Base-by-base conservation (phyloP, 1,139 yeast genomes). In the Candida neerlandica region DNA sequence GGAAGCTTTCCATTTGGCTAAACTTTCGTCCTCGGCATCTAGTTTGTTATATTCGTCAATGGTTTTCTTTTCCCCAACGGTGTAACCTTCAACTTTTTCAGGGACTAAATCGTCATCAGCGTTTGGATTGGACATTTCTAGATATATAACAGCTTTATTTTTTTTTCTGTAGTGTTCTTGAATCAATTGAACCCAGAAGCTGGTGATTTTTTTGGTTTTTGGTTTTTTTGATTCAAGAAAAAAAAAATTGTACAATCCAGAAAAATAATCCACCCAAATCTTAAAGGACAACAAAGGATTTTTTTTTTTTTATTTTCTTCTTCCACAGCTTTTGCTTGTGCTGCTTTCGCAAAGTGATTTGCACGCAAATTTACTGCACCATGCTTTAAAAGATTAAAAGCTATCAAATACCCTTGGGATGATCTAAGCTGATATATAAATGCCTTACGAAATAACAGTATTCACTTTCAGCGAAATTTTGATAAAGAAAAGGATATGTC, bases 1-100 rank as follows among this genome's bases (percentile, higher is more conserved):
- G 1, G 96, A 87, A 51, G 86, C 90, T 70, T 92, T 92, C 98
- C 98, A 92, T 67, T 89, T 89, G 56, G 88, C 89, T 58, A 92
- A 76, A 40, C 96, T 86, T 68, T 89, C 97, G 65, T 91, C 98
- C 59, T 90, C 89, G 6, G 95, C 95, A 65, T 91, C 98, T 58
- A 91, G 69, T 54, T 84, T 80, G 53, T 88, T 82, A 69, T 91
- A 91, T 65, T 91, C 97, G 46, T 82, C 92, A 50, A 91, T 79
- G 33, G 96, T 88, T 65, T 90, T 90, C 75, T 90, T 90, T 55
- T 86, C 94, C 4, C 89, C 82, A 21, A 90, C 94, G 55, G 81
- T 83, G 76, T 89, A 91, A 11, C 86, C 86, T 57, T 81, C 83
- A 40, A 77, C 80, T 52, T 77, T 73, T 62, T 86, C 91, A 10